Percentiles rank a stretch among this genome's conserved stretches.
Conservation (phyloP, 495 filamentous ascomycete genomes). For the Chaetomium tenue region DNA sequence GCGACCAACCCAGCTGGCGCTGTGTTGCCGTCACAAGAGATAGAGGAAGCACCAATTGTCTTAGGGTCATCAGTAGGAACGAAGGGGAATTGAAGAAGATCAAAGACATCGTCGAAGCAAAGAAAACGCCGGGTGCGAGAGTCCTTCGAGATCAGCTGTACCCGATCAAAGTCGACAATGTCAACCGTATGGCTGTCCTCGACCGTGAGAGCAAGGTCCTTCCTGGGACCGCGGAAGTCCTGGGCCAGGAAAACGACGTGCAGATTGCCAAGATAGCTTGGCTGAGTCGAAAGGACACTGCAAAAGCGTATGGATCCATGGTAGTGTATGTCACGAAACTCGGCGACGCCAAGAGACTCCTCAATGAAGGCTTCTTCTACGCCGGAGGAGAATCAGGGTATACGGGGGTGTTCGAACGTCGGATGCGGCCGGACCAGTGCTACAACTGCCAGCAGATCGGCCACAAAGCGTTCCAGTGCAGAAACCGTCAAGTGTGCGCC, state of each 20-base stretch:
- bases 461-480: constrained; percentile 12
- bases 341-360: constrained; percentile 6
- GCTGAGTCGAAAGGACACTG: constrained; percentile 13
- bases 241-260: constrained; percentile 13
- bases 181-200: constrained; percentile 16
- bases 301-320: constrained; percentile 19
- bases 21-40: constrained; percentile 17
- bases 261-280: constrained; percentile 16
- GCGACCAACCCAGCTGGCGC: constrained; percentile 13
- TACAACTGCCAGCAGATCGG: constrained; percentile 10
- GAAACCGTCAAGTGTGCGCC: neutral
- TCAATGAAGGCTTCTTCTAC: constrained; percentile 7
- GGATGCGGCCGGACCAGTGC: constrained; percentile 13
- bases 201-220: constrained; percentile 16
- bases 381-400: constrained; percentile 13
- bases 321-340: constrained; percentile 14
- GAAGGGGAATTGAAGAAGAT: constrained; percentile 14
- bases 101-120: constrained; percentile 14
- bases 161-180: constrained; percentile 19
- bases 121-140: constrained; percentile 12
- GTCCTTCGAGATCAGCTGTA: constrained; percentile 19
- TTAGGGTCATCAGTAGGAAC: constrained; percentile 13
- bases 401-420: constrained; percentile 8
- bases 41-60: constrained; percentile 11
- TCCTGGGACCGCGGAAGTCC: constrained; percentile 7